Base-by-base conservation (phyloP, 2,329 filamentous ascomycete genomes). In the Atkinsonella hypoxylon region DNA sequence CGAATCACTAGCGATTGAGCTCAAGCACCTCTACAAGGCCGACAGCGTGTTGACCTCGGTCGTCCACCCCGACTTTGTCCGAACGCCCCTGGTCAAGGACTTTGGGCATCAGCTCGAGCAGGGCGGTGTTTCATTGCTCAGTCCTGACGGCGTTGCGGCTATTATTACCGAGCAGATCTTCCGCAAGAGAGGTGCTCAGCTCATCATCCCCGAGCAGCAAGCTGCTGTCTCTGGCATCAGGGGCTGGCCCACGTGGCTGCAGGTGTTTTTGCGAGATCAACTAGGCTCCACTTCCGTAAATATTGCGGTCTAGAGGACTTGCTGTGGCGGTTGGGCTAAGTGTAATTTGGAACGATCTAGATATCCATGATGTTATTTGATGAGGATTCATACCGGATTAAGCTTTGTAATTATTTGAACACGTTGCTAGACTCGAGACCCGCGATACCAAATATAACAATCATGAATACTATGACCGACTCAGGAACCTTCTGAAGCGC, bases 1-100 rank as follows among this genome's bases (percentile, higher is more conserved):
- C 61, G 82, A 88, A 63, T 81, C 73, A 0, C 64, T 85, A 0
- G 65, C 71, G 0, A 67, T 71, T 1, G 81, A 84, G 62, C 62
- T 85, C 17, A 69, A 68, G 47, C 76, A 76, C 12, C 64, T 74
- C 5, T 84, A 87, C 62, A 72, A 77, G 42, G 80, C 82, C 1
- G 75, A 75, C 0, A 73, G 72, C 45, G 77, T 87, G 12, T 68
- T 83, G 46, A 85, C 82, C 1, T 75, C 86, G 3, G 60, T 83
- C 8, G 74, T 86, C 48, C 79, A 78, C 52, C 82, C 79, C 63
- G 65, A 69, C 49, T 78, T 73, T 62, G 72, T 77, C 22, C 63
- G 65, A 40, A 79, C 76, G 0, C 68, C 71, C 1, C 68, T 78
- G 51, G 50, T 65, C 1, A 51, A 69, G 64, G 59, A 64, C 31